A percentile compares a stretch with the other conserved stretches of the same genome.
Conservation (phyloP, 441 rosid species). For the Monsonia emarginata region DNA sequence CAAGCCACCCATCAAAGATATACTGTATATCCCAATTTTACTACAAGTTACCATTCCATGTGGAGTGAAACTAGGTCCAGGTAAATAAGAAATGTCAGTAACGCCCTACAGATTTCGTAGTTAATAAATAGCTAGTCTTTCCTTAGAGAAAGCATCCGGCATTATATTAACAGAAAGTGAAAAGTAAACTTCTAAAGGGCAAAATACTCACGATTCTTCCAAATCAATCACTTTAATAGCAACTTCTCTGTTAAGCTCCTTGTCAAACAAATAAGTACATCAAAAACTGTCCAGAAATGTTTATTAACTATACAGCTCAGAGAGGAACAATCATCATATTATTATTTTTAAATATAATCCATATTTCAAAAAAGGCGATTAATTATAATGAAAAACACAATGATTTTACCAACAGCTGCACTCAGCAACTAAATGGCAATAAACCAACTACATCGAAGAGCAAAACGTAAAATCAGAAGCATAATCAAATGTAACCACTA, state of each 20-base stretch:
- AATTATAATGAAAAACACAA: neutral
- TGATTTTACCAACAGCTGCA: neutral
- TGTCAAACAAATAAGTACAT: conserved; percentile 38
- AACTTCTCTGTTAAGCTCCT: conserved; percentile 85
- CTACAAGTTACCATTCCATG: neutral
- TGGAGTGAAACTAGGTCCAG: neutral
- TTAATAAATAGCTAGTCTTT: neutral
- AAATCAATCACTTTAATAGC: conserved; percentile 98
- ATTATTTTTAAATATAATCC: neutral
- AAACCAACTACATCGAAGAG: too few relatives aligned
- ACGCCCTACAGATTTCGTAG: neutral
- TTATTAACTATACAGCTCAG: conserved; percentile 8
- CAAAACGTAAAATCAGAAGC: too few relatives aligned
- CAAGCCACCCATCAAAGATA: neutral
- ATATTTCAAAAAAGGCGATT: neutral
- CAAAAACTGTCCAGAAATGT: conserved; percentile 4
- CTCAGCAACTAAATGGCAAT: too few relatives aligned
- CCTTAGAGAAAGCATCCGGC: conserved; percentile 1
- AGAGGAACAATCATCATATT: conserved; percentile 8
- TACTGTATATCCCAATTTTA: neutral
- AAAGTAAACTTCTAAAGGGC: conserved; percentile 8
- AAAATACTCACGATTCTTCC: conserved; percentile 85
- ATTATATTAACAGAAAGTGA: conserved; percentile 12
- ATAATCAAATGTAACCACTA: too few relatives aligned
- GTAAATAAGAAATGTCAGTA: neutral